Percentiles rank a stretch among this genome's conserved stretches.
Conservation (phyloP, 768 basidiomycete species). For the Crassisporium funariophilum region DNA sequence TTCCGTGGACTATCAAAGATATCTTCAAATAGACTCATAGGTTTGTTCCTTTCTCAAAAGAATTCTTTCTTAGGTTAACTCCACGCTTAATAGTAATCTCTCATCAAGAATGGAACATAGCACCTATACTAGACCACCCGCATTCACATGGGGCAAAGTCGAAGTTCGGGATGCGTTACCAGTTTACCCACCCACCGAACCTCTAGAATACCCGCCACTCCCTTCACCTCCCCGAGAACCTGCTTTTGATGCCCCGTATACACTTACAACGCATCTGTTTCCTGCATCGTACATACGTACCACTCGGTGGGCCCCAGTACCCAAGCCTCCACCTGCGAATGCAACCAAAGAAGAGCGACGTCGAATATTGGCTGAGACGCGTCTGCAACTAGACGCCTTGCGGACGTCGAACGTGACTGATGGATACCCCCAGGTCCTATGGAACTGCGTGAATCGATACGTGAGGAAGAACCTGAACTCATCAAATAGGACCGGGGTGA, state of each 20-base stretch:
- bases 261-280: constrained; percentile 54
- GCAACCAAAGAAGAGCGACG: constrained; percentile 41
- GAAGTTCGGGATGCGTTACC: constrained; percentile 32
- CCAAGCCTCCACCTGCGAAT: constrained; percentile 27
- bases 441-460: constrained; percentile 77
- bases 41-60: too few species aligned
- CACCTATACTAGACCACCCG: constrained; percentile 24
- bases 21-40: too few species aligned
- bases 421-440: constrained; percentile 49
- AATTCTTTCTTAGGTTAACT: too few species aligned
- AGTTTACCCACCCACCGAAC: constrained; percentile 40
- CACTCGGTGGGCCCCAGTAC: constrained; percentile 42
- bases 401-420: constrained; percentile 36
- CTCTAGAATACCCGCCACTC: constrained; percentile 34
- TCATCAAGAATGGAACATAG: constrained; percentile 17
- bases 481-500: constrained; percentile 47
- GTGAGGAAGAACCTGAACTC: constrained; percentile 37
- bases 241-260: constrained; percentile 37
- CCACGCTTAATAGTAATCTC: neutral
- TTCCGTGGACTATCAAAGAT: too few species aligned
- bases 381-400: constrained; percentile 26
- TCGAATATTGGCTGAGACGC: constrained; percentile 24
- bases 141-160: constrained; percentile 29
- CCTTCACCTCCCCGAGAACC: constrained; percentile 42
- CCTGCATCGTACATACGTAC: constrained; percentile 55